Base-by-base conservation (phyloP, 768 basidiomycete species). In the Podaxis pistillaris region DNA sequence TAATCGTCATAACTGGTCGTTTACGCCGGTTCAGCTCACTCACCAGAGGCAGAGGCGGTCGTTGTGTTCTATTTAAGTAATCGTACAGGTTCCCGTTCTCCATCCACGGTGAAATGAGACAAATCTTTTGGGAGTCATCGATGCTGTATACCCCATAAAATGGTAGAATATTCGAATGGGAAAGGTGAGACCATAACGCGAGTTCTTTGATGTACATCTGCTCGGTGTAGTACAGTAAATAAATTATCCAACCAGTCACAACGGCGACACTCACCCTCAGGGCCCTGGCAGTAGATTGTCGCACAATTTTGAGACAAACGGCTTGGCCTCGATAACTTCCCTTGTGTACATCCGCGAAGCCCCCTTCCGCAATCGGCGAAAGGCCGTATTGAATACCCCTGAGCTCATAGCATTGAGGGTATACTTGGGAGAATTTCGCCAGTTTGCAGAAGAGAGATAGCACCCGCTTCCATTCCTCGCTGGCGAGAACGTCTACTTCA, bases 81-180 rank as follows among this genome's bases (percentile, higher is more conserved):
- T 67, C 61, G 4, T 36, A n/a, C 33, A 69, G 56, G 36, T 60
- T 70, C 4, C 69, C 70, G 37, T 70, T 65, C 11, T 50, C 50
- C 49, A 66, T 67, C 66, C 66, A 71, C 4, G 69, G 69, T 11
- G 68, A 69, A 7, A 71, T 54, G 3, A 71, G 46, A 17, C 61
- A 67, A 0, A 65, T 59, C 28, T 49, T 28, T 28, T 15, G n/a
- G 4, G n/a, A 11, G 0, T 13, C 54, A 4, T 30, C 51, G 28
- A 64, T 50, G 9, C 65, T 60, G 46, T 68, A 78, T 17, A 75
- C 53, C 2, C 77, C 76, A 65, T 73, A 72, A 24, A 78, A 63
- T 1, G 75, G 76, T 30, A 78, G 61, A 13, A 78, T 72, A 46
- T 77, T 77, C 0, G 69, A 67, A 58, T 79, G 78, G 0, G 60